Conservation (phyloP, 176 grass and related monocot species). For the Panicum miliaceum region DNA sequence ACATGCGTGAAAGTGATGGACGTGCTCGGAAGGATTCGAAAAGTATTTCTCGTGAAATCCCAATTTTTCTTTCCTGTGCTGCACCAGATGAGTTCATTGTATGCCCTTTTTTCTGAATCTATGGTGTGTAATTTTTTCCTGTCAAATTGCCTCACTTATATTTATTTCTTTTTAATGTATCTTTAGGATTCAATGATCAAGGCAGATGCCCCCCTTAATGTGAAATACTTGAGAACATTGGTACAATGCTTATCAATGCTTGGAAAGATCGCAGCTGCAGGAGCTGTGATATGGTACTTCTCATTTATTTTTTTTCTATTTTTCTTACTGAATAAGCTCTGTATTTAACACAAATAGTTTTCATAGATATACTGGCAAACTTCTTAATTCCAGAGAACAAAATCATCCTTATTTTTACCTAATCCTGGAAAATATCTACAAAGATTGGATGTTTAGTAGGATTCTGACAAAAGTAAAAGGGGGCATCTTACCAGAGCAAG, state of each 20-base stretch:
- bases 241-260: conserved; percentile 98
- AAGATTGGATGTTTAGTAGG: conserved; percentile 5
- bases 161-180: conserved; percentile 40
- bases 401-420: conserved; percentile 18
- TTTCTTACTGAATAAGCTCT: conserved; percentile 27
- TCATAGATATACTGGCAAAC: not conserved
- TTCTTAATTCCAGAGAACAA: conserved; percentile 30
- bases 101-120: conserved; percentile 41
- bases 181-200: conserved; percentile 93
- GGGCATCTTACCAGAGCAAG: not conserved
- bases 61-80: conserved; percentile 85
- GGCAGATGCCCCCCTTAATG: conserved; percentile 57
- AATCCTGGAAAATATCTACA: conserved; percentile 35
- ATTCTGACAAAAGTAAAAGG: not conserved
- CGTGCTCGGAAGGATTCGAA: conserved; percentile 62
- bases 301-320: conserved; percentile 34
- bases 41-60: conserved; percentile 68
- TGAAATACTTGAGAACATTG: conserved; percentile 94
- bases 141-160: conserved; percentile 27
- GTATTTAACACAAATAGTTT: conserved; percentile 6
- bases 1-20: conserved; percentile 61
- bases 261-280: conserved; percentile 96
- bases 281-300: conserved; percentile 92
- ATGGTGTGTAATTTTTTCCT: conserved; percentile 5
- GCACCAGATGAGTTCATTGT: conserved; percentile 98